Conservation (phyloP, 306 rosid genomes). For the Oxytropis ochrocephala region DNA sequence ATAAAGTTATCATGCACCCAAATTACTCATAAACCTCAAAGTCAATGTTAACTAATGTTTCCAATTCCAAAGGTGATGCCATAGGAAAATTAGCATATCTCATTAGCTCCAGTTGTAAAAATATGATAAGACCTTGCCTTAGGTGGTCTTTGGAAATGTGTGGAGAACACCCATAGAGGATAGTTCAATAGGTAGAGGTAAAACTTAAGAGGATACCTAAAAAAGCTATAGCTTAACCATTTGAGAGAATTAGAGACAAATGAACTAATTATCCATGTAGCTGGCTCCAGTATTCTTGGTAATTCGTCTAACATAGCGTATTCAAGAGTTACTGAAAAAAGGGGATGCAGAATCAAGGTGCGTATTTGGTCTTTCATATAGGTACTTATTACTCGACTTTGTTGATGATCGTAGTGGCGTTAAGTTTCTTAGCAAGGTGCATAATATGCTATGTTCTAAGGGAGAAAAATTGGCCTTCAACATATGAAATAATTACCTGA, state of each 20-base stretch:
- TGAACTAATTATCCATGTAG: background rate
- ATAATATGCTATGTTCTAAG: background rate
- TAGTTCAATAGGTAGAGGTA: background rate
- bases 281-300: background rate
- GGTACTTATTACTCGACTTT: constrained; percentile 56
- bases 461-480: background rate
- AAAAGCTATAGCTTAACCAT: background rate
- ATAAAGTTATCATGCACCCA: too few species aligned
- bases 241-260: background rate
- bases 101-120: background rate
- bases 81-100: too few species aligned
- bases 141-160: background rate
- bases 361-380: too few species aligned
- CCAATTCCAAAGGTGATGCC: too few species aligned
- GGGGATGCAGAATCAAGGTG: background rate
- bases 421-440: constrained; percentile 56
- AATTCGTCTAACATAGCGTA: constrained; percentile 3
- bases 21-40: too few species aligned
- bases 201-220: background rate
- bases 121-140: background rate
- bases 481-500: constrained; percentile 46
- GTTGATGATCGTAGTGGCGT: constrained; percentile 51
- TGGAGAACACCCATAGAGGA: background rate
- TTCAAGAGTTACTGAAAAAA: background rate
- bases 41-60: too few species aligned